Percentiles rank a stretch among this genome's conserved stretches.
Evolutionary conservation across 306 rosid species (phyloP).

Genomic region (Prunus mume): DNA sequence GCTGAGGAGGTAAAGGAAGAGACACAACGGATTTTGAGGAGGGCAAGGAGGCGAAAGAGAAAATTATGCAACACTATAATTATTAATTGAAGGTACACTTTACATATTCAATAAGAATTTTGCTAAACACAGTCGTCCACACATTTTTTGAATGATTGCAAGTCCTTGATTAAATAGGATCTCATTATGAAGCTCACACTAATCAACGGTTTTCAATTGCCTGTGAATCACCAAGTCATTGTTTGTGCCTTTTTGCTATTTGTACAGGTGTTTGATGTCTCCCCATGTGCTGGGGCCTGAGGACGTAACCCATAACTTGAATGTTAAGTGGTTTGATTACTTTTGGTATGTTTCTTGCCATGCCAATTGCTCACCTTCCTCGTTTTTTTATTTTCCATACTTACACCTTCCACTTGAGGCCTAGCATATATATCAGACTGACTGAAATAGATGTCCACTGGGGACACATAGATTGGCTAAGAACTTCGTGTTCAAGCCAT

Average conservation of each 20-base stretch:
- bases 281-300: slow-evolving; percentile 4
- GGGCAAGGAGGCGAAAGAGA: slow-evolving; percentile 91
- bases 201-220: neutral
- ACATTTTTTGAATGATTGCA: neutral
- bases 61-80: slow-evolving; percentile 51
- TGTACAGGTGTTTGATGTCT: slow-evolving; percentile 2
- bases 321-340: neutral
- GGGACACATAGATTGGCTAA: neutral
- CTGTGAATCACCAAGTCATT: neutral
- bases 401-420: neutral
- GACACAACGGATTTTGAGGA: slow-evolving; percentile 62
- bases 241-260: neutral
- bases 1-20: slow-evolving; percentile 65
- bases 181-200: neutral
- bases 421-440: neutral
- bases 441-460: neutral
- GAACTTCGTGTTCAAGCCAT: neutral
- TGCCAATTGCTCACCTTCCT: neutral
- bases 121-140: neutral
- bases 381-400: neutral
- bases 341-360: neutral
- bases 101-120: neutral
- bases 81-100: slow-evolving; percentile 60
- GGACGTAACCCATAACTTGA: neutral
- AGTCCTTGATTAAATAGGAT: neutral